Evolutionary conservation across 345 rosid species (phyloP).

Genomic region (Pistacia vera): DNA sequence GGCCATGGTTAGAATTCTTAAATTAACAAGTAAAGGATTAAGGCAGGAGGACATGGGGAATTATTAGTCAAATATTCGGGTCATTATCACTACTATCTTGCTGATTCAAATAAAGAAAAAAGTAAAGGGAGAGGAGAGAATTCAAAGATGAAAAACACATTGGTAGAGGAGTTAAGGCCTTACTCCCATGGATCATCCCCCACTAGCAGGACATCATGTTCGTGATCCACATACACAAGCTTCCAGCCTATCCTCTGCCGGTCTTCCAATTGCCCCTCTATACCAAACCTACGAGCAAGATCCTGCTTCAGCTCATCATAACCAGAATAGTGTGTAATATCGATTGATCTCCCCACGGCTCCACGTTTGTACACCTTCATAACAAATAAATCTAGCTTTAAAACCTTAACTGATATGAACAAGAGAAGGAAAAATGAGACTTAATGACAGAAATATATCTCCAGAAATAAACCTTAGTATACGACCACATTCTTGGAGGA

Average conservation of each 20-base stretch:
- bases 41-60: not conserved
- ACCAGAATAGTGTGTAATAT: constrained; percentile 65
- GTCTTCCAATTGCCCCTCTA: constrained; percentile 80
- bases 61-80: not conserved
- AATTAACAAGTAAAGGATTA: not conserved
- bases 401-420: not conserved
- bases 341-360: constrained; percentile 79
- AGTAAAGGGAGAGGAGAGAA: not conserved
- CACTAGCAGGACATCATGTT: constrained; percentile 68
- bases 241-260: constrained; percentile 72
- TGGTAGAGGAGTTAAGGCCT: constrained; percentile 23
- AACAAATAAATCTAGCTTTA: constrained; percentile 17
- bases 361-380: constrained; percentile 77
- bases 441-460: not conserved
- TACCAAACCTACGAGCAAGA: constrained; percentile 74
- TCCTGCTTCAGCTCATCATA: constrained; percentile 71
- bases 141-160: not conserved
- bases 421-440: not conserved
- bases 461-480: constrained; percentile 52
- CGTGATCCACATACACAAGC: constrained; percentile 78
- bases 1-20: not conserved
- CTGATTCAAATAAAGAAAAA: not conserved
- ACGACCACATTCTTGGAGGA: constrained; percentile 59
- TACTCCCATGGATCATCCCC: constrained; percentile 94
- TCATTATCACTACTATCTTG: not conserved